phyloP scores from a whole-genome alignment of 495 filamentous ascomycete genomes.

The Penicillium malachiteum region DNA sequence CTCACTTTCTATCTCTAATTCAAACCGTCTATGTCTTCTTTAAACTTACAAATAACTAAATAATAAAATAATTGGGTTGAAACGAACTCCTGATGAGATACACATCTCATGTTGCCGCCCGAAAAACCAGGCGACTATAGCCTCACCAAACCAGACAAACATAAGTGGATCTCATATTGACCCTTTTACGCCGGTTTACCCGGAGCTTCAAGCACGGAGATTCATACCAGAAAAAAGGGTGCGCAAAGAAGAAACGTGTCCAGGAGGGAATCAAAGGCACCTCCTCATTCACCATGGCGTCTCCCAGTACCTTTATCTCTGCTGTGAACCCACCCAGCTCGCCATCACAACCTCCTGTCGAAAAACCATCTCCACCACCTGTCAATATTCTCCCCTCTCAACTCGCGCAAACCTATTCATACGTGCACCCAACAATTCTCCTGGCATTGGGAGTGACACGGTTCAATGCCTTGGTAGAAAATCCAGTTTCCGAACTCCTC shows the following conservation, averaged over 20 bases:
- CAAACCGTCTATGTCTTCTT: neutral
- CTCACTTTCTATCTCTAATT: neutral
- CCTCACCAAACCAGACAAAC: slow-evolving; percentile 16
- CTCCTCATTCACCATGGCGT: slow-evolving; percentile 28
- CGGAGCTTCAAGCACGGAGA: slow-evolving; percentile 13
- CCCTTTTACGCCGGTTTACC: slow-evolving; percentile 12
- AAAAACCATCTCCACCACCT: slow-evolving; percentile 30
- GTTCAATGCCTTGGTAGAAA: slow-evolving; percentile 66
- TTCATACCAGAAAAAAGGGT: neutral
- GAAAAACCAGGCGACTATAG: neutral
- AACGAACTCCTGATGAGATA: too few relatives aligned
- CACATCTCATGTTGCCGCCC: neutral
- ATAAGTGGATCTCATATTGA: neutral
- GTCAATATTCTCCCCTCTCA: slow-evolving; percentile 48
- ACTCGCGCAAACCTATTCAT: slow-evolving; percentile 50
- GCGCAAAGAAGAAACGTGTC: neutral
- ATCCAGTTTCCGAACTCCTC: slow-evolving; percentile 67
- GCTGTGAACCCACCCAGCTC: slow-evolving; percentile 14
- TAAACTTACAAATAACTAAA: neutral
- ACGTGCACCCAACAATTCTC: slow-evolving; percentile 66
- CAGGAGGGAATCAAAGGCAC: neutral
- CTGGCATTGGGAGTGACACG: slow-evolving; percentile 56
- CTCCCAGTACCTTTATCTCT: slow-evolving; percentile 10
- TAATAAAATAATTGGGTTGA: neutral
- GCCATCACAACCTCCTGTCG: slow-evolving; percentile 23